Conservation (phyloP, 768 basidiomycete species). For the Harrya chromipes region DNA sequence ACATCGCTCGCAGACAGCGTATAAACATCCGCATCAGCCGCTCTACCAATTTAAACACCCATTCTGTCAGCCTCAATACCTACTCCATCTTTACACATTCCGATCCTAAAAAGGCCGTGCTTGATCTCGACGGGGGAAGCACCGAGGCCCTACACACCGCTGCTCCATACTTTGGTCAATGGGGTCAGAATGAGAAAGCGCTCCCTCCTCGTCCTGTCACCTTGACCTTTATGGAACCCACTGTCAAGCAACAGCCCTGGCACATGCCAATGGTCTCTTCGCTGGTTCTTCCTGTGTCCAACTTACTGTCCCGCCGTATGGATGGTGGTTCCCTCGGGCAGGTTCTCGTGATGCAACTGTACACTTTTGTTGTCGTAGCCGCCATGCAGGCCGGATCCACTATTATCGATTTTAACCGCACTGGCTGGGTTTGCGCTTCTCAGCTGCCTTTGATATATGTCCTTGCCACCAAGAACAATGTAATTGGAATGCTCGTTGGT, state of each 20-base stretch:
- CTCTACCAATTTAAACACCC: slow-evolving; percentile 5
- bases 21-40: not conserved
- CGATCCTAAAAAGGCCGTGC: slow-evolving; percentile 4
- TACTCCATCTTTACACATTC: slow-evolving; percentile 2
- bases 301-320: slow-evolving; percentile 40
- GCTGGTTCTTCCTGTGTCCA: slow-evolving; percentile 42
- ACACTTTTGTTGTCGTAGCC: slow-evolving; percentile 43
- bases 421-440: slow-evolving; percentile 51
- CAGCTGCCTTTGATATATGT: slow-evolving; percentile 64
- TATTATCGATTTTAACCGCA: slow-evolving; percentile 46
- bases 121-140: slow-evolving; percentile 18
- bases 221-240: not conserved
- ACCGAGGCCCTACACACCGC: slow-evolving; percentile 9
- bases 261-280: slow-evolving; percentile 39
- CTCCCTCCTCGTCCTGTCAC: slow-evolving; percentile 10
- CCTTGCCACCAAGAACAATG: slow-evolving; percentile 69
- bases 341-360: slow-evolving; percentile 41
- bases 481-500: slow-evolving; percentile 55
- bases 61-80: slow-evolving; percentile 7
- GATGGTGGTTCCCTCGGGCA: slow-evolving; percentile 51
- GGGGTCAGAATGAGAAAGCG: slow-evolving; percentile 12
- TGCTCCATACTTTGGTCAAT: not conserved
- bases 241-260: slow-evolving; percentile 13
- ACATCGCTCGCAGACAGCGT: slow-evolving; percentile 2
- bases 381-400: slow-evolving; percentile 47